These are phyloP conservation scores for Crithidia sp. DNA, from an alignment of 208 protist species.

Conservation along the genomic window DNA sequence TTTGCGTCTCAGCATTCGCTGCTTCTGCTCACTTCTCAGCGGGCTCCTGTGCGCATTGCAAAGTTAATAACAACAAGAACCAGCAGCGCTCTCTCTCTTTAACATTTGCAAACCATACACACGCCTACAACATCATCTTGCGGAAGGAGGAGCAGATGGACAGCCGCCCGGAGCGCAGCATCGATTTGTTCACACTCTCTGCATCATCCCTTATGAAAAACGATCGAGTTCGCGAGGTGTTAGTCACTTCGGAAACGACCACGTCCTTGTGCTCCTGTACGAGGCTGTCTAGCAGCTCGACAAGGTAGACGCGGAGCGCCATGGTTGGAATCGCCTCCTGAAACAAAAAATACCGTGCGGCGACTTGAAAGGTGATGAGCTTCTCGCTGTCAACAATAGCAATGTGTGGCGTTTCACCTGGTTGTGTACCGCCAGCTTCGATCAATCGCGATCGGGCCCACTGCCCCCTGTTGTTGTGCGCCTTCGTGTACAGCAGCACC, in stretches of 20 bases:
- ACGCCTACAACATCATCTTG: no score
- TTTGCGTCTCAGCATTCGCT: no score
- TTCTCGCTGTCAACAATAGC: background rate
- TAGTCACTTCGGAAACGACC: background rate
- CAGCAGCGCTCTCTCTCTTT: no score
- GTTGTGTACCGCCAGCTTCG: background rate
- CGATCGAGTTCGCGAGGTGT: background rate
- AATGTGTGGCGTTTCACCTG: background rate
- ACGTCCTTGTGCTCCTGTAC: background rate
- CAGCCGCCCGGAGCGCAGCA: no score
- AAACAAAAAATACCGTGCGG: constrained; percentile 13
- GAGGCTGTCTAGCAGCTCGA: constrained; percentile 16
- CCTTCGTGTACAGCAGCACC: constrained; percentile 28
- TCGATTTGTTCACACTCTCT: no score
- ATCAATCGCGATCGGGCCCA: constrained; percentile 4
- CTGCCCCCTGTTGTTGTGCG: constrained; percentile 28
- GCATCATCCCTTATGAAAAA: no score
- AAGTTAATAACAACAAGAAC: no score
- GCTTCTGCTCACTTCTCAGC: no score
- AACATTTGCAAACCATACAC: no score
- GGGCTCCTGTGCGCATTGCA: no score
- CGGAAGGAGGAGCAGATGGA: no score
- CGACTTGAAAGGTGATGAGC: constrained; percentile 7
- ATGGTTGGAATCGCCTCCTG: constrained; percentile 21
- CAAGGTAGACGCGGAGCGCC: constrained; percentile 23